Evolutionary conservation across 2,329 filamentous ascomycete species (phyloP), one percentile per base, ranked within the genome.

Genomic region (Tricladium varicosporioides): DNA sequence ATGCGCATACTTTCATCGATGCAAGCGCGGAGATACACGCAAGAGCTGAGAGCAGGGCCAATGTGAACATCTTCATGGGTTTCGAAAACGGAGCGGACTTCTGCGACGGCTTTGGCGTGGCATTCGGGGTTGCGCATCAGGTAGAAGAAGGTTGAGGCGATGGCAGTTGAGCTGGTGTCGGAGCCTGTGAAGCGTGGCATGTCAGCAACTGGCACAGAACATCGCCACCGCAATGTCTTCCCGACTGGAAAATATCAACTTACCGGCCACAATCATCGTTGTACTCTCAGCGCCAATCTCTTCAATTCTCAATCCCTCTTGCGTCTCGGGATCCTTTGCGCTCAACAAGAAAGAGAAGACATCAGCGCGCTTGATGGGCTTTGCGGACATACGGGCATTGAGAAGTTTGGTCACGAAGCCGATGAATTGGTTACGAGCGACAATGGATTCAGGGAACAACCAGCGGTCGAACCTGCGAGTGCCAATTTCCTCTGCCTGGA

Each of bases 21-120:
- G 55, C 72, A 75, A 5, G 74, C 74, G 11, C 67, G 66, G 5
- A 78, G 70, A 55, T 74, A 78, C 2, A 55, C 52, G 32, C 71
- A 69, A 2, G 58, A 58, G 40, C 59, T 68, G 5, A 51, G n/a
- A 5, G 5, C 11, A 31, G 49, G 14, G 9, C 49, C 49, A 18
- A 33, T 15, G 22, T 27, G 32, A 2, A 32, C 27, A 31, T 31
- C n/a, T n/a, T 16, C 7, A 5, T 31, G 32, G 5, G 19, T 16
- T 5, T 18, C 15, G 31, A 60, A 60, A 4, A 16, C 22, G 5
- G 9, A 40, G 15, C 58, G 49, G 5, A 60, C 48, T 47, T 60
- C 58, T 5, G 16, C 15, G 8, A 11, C 36, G 1, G 40, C 47
- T 15, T 5, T 48, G 8, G 49, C 15, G n/a, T 56, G 27, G 15